A percentile compares a stretch with the other conserved stretches of the same genome.
Conservation (phyloP, 352 stramenopile species). For the Phytophthora litchii region DNA sequence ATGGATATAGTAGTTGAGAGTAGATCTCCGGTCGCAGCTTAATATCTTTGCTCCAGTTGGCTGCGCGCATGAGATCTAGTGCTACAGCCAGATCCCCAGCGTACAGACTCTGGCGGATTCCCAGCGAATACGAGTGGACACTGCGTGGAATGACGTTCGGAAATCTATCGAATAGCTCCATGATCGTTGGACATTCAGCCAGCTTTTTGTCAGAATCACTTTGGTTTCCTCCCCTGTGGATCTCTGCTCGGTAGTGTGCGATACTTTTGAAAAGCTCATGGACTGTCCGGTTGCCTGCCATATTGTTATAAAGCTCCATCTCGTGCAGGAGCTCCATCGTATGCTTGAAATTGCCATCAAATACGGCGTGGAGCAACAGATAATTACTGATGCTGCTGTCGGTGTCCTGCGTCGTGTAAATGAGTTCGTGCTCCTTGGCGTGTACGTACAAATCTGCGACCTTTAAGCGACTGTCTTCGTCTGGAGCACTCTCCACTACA, state of each 20-base stretch:
- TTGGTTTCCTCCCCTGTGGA: neutral
- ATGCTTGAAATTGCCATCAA: conserved; percentile 76
- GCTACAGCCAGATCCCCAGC: conserved; percentile 54
- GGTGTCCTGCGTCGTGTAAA: conserved; percentile 60
- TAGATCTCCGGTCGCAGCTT: conserved; percentile 63
- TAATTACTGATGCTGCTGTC: conserved; percentile 67
- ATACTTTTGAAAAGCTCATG: conserved; percentile 62
- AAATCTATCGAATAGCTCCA: conserved; percentile 63
- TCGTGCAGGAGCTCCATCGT: conserved; percentile 80
- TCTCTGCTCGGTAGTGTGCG: conserved; percentile 47
- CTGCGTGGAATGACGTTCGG: conserved; percentile 56
- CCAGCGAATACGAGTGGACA: conserved; percentile 53
- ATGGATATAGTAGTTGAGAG: conserved; percentile 66
- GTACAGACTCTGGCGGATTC: conserved; percentile 54
- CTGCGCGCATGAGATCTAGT: conserved; percentile 51
- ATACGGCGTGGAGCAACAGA: conserved; percentile 61
- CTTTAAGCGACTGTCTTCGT: conserved; percentile 50
- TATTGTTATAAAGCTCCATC: conserved; percentile 74
- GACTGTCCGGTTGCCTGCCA: conserved; percentile 45
- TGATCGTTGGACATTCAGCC: conserved; percentile 53
- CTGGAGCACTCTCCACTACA: conserved; percentile 50
- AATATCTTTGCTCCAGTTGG: conserved; percentile 44
- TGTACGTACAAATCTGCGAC: conserved; percentile 64
- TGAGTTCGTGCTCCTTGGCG: conserved; percentile 53
- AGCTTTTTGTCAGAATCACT: conserved; percentile 35